Conservation (phyloP, 2,329 filamentous ascomycete genomes). For the Hypoxylon sp. region DNA sequence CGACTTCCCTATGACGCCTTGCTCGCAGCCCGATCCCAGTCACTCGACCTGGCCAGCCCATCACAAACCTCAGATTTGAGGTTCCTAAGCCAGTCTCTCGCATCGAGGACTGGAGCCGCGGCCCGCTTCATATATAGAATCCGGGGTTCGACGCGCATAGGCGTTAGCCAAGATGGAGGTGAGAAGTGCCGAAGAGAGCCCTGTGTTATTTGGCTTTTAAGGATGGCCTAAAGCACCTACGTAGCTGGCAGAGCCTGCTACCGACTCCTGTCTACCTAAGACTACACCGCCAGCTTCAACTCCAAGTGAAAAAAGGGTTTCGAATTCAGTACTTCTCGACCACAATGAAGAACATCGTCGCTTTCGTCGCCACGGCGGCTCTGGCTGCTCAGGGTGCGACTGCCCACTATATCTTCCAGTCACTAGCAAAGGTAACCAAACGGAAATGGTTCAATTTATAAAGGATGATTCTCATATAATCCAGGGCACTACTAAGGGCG, state of each 20-base stretch:
- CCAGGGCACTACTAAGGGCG: conserved; percentile 53
- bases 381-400: conserved; percentile 55
- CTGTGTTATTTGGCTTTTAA: conserved; percentile 39
- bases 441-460: neutral
- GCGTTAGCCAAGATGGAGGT: conserved; percentile 14
- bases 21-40: conserved; percentile 6
- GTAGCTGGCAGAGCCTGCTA: conserved; percentile 25
- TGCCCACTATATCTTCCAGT: conserved; percentile 61
- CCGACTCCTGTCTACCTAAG: neutral
- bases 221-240: conserved; percentile 26
- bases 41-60: conserved; percentile 26
- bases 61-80: conserved; percentile 11
- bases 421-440: conserved; percentile 49
- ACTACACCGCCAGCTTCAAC: conserved; percentile 4
- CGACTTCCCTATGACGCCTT: conserved; percentile 23
- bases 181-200: conserved; percentile 41
- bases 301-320: neutral
- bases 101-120: conserved; percentile 36
- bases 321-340: neutral
- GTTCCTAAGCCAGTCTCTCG: conserved; percentile 21
- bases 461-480: neutral
- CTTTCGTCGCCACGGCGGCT: conserved; percentile 50
- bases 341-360: conserved; percentile 54
- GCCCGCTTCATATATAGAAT: conserved; percentile 44
- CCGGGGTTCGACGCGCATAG: conserved; percentile 23